These are phyloP conservation scores for Phytopythium oedochilum DNA, from an alignment of 352 stramenopile genomes.

Conservation along the genomic window DNA sequence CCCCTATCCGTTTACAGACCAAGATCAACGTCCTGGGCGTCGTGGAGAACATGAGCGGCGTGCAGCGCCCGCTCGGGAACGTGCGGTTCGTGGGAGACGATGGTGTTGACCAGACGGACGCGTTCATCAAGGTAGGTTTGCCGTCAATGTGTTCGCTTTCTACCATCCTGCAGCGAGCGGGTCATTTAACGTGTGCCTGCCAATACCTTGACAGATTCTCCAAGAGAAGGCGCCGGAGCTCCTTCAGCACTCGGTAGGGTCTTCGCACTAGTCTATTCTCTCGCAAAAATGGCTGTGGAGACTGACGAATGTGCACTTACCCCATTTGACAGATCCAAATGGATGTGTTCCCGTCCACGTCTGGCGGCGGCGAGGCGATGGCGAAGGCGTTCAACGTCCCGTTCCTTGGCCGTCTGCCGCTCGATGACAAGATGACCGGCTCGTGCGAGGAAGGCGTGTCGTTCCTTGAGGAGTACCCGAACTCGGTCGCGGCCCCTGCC, in stretches of 20 bases:
- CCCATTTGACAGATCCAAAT: slow-evolving; percentile 52
- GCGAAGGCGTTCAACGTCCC: slow-evolving; percentile 94
- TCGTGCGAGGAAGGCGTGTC: slow-evolving; percentile 94
- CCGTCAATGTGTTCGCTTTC: no score
- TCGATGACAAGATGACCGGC: slow-evolving; percentile 96
- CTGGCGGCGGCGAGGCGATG: slow-evolving; percentile 92
- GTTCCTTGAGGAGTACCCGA: slow-evolving; percentile 89
- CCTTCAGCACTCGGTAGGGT: slow-evolving; percentile 32
- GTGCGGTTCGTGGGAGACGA: slow-evolving; percentile 60
- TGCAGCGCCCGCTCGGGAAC: slow-evolving; percentile 79
- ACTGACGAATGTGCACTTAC: neutral
- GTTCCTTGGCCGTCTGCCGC: slow-evolving; percentile 95
- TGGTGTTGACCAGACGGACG: slow-evolving; percentile 50
- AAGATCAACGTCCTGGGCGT: slow-evolving; percentile 87
- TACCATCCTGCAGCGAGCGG: neutral
- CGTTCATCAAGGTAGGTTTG: slow-evolving; percentile 48
- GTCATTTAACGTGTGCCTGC: no score
- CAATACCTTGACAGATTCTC: slow-evolving; percentile 43
- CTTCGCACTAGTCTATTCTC: no score
- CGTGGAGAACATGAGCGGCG: slow-evolving; percentile 99
- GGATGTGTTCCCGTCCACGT: slow-evolving; percentile 89
- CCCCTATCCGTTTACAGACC: slow-evolving; percentile 23
- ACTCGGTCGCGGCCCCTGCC: slow-evolving; percentile 59
- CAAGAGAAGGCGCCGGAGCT: slow-evolving; percentile 86
- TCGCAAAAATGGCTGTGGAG: no score